These are phyloP conservation scores for Aspergillus viridinutans DNA, from an alignment of 2,329 filamentous ascomycete species.

Conservation along the genomic window DNA sequence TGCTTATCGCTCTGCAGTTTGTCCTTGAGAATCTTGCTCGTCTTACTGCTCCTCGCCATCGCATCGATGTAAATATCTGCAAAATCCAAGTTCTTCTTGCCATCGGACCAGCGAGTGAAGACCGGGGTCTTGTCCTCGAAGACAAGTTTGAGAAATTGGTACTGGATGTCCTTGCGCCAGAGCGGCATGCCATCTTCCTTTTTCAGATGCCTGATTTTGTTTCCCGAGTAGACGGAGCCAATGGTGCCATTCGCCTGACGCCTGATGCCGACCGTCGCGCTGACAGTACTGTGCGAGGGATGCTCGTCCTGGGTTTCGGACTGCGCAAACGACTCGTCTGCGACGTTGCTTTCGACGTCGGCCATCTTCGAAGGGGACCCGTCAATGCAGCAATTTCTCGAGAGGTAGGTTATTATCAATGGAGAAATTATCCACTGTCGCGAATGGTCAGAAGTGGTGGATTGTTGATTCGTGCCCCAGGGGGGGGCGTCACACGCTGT, in stretches of 20 bases:
- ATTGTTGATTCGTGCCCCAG: not conserved
- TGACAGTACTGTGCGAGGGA: slow-evolving; percentile 33
- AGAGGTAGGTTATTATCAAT: not conserved
- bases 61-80: slow-evolving; percentile 97
- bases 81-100: slow-evolving; percentile 69
- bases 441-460: not conserved
- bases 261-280: slow-evolving; percentile 47
- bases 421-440: not conserved
- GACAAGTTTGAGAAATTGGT: slow-evolving; percentile 59
- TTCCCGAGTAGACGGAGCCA: slow-evolving; percentile 63
- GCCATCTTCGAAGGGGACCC: slow-evolving; percentile 23
- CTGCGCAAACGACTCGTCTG: slow-evolving; percentile 34
- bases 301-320: slow-evolving; percentile 37
- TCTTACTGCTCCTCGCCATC: slow-evolving; percentile 98
- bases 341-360: slow-evolving; percentile 29
- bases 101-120: slow-evolving; percentile 90
- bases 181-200: slow-evolving; percentile 64
- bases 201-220: slow-evolving; percentile 64
- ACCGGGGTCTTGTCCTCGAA: slow-evolving; percentile 61
- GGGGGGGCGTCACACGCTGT: not conserved
- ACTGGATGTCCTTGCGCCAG: slow-evolving; percentile 65
- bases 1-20: slow-evolving; percentile 89
- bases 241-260: slow-evolving; percentile 63
- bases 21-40: slow-evolving; percentile 95
- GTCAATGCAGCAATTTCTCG: not conserved